Evolutionary conservation across 768 basidiomycete species (phyloP), one percentile per base, ranked within the genome.

Genomic region (Cubamyces sp.): DNA sequence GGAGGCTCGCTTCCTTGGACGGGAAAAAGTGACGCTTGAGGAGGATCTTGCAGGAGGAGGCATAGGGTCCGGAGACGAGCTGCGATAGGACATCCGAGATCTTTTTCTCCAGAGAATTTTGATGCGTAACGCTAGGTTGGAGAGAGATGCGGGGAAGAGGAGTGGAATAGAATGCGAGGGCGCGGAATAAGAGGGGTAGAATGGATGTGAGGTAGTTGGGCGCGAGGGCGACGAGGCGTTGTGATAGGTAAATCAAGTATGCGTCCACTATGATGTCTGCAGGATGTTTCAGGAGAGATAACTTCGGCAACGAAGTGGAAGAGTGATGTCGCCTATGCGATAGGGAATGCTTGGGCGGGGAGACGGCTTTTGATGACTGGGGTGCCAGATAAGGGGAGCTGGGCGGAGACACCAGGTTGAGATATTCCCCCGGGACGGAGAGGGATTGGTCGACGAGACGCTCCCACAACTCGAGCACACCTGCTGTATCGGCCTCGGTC

Each of bases 111-210:
- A 78, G 64, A 3, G 71, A 68, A 23, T 74, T 73, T 76, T 60
- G 72, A 60, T 55, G 77, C 5, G 55, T 66, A 14, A 64, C 64
- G 69, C 40, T 81, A 71, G 61, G 71, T 71, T 77, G 77, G 43
- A 91, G 77, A 5, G 87, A 84, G 11, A 93, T 75, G 8, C 87
- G 83, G 42, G 91, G 88, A 16, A 93, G 81, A 1, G 89, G 84
- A 3, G 84, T 81, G 3, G 84, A 78, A 68, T 83, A 88, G 66
- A 83, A 86, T 0, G 87, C 84, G 23, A 90, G 79, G 21, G 82
- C 82, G 18, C 88, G 85, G 69, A 91, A 89, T n/a, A 93, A 82
- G 37, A 88, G 77, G 0, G 88, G 87, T n/a, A 92, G 77, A 54
- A 92, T 84, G 39, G 74, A 67, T 14, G 75, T 70, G 39, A 91